Evolutionary conservation across 805 yeast species (phyloP), one percentile per base, ranked within the genome.

Genomic region (Lipomyces mesembrius): DNA sequence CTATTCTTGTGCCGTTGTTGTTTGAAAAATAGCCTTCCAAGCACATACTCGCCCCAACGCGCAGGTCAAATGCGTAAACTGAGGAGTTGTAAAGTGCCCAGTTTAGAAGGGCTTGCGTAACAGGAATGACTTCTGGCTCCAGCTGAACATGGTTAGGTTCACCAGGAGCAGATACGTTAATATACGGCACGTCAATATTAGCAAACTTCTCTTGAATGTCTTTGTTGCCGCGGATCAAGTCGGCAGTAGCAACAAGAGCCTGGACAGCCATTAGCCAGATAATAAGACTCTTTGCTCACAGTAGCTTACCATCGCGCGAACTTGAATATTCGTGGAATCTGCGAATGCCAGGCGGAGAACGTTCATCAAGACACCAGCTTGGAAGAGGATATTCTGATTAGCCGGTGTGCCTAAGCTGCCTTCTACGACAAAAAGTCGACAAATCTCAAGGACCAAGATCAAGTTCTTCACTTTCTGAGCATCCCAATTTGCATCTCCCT

Each of bases 141-240:
- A 71, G 66, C 51, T 75, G 78, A 6, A 72, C 71, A 12, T 73
- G 69, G 39, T 69, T 68, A 1, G 75, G 62, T 12, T 72, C 74
- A 12, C 65, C 71, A 0, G 87, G 87, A 62, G 85, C 74, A 4
- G 88, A 81, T 11, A 97, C 92, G 74, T 92, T 98, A 63, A 93
- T 82, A 75, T 88, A 91, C 0, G 99, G 99, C 7, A 95, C 97
- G 77, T 95, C 98, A 14, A 94, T 87, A 63, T 87, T 87, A 1
- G 92, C 83, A 72, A 94, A 89, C 65, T 86, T 86, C 14, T 80
- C 79, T 77, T 95, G 99, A 43, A 90, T 83, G 1, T 81, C 84
- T 2, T 82, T 77, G 75, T 92, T 92, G 37, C 86, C 83, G 59
- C 87, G 79, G 3, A 95, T 88, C 39, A 93, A 80, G 69, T 89